Percentiles rank a stretch among this genome's conserved stretches.
Conservation (phyloP, 805 yeast genomes). For the Barnettozyma vustinii region DNA sequence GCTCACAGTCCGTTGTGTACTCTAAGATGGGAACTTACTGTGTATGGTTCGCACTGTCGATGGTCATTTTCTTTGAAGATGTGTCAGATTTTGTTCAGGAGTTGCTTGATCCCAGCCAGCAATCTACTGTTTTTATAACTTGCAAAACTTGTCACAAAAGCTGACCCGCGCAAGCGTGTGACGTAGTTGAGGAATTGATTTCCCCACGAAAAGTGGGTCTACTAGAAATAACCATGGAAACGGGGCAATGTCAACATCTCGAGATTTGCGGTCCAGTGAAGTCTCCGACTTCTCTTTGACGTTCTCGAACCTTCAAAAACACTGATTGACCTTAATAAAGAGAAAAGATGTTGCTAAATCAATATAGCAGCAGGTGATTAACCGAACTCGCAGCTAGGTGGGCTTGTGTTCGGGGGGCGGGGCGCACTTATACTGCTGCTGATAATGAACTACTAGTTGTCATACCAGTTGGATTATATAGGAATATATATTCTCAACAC, state of each 20-base stretch:
- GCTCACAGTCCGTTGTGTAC: background rate
- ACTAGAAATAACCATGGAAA: background rate
- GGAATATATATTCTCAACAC: too few relatives aligned
- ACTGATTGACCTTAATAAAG: too few relatives aligned
- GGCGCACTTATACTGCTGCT: too few relatives aligned
- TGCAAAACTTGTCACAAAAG: background rate
- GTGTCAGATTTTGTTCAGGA: background rate
- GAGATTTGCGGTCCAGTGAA: background rate
- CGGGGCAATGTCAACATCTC: background rate
- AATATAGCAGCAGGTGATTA: too few relatives aligned
- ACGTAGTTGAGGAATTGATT: background rate
- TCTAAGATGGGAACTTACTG: conserved; percentile 2
- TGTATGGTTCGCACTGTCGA: conserved; percentile 1
- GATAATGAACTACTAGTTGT: too few relatives aligned
- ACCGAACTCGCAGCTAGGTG: too few relatives aligned
- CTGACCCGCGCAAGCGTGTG: background rate
- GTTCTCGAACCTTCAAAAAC: too few relatives aligned
- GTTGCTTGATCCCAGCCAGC: background rate
- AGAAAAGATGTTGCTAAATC: too few relatives aligned
- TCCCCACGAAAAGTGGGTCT: background rate
- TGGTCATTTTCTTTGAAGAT: conserved; percentile 3
- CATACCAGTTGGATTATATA: too few relatives aligned
- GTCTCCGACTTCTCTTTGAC: too few relatives aligned
- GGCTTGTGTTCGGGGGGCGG: too few relatives aligned
- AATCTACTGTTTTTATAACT: background rate